phyloP scores from a whole-genome alignment of 2,329 filamentous ascomycete genomes.

The Penicillium olsonii region DNA sequence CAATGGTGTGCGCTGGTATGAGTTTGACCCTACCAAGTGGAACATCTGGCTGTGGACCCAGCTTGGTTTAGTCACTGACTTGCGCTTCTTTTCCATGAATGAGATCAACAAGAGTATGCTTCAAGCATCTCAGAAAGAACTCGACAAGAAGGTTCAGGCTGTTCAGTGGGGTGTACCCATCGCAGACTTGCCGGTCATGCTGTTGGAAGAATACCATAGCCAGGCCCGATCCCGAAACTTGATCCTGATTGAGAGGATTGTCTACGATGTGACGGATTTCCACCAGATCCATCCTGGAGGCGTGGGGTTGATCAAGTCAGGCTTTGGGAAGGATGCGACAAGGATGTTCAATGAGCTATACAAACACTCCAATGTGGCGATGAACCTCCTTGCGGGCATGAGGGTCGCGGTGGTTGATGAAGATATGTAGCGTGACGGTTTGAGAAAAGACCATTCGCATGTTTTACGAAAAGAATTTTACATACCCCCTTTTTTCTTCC shows the following conservation, averaged over 20 bases:
- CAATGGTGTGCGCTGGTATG: conserved; percentile 82
- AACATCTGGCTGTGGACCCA: conserved; percentile 77
- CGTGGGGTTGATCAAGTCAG: conserved; percentile 74
- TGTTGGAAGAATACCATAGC: conserved; percentile 77
- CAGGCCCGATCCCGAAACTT: conserved; percentile 69
- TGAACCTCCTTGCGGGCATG: conserved; percentile 83
- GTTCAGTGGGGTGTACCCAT: conserved; percentile 82
- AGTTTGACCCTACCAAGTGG: conserved; percentile 89
- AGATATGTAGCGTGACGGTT: not conserved
- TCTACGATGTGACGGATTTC: conserved; percentile 78
- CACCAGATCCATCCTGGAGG: conserved; percentile 83
- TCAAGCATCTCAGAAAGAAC: conserved; percentile 83
- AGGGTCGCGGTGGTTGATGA: conserved; percentile 14
- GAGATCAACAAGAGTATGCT: conserved; percentile 86
- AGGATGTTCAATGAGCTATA: conserved; percentile 87
- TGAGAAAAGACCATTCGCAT: not conserved
- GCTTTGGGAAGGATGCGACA: conserved; percentile 80
- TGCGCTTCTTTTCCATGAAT: conserved; percentile 84
- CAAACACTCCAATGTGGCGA: conserved; percentile 79
- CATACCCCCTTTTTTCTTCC: not conserved
- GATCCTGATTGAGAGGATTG: conserved; percentile 73
- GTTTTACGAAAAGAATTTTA: not conserved
- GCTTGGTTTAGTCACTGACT: conserved; percentile 75
- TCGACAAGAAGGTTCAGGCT: conserved; percentile 73
- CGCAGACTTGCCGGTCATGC: conserved; percentile 76